Evolutionary conservation across 768 basidiomycete genomes (phyloP).

Genomic region (Kwoniella newhampshirensis): DNA sequence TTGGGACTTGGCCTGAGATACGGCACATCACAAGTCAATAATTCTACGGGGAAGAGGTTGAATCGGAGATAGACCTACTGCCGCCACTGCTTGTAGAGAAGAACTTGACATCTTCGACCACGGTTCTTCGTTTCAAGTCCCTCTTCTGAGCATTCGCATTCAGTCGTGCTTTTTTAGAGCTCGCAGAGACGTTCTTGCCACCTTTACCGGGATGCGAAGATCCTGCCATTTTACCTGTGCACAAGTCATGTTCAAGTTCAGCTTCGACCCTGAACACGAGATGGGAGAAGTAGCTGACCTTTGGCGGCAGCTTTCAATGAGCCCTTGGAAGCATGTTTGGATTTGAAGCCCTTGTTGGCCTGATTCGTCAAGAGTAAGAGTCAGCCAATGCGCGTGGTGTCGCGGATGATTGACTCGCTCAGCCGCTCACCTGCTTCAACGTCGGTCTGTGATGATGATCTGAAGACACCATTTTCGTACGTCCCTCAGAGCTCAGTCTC

Average conservation of each 20-base stretch:
- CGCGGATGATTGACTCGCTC: no score
- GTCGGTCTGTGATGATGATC: conserved; percentile 73
- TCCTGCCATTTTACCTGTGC: conserved; percentile 59
- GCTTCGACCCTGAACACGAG: neutral
- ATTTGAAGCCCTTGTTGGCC: conserved; percentile 92
- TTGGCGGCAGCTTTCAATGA: conserved; percentile 80
- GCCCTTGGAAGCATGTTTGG: conserved; percentile 82
- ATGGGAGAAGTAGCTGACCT: conserved; percentile 58
- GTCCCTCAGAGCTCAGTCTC: neutral
- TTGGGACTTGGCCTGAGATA: conserved; percentile 60
- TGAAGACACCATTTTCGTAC: conserved; percentile 17
- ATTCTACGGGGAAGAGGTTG: conserved; percentile 58
- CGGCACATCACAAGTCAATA: conserved; percentile 63
- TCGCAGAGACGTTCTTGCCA: conserved; percentile 56
- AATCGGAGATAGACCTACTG: conserved; percentile 61
- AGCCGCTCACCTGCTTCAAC: conserved; percentile 77
- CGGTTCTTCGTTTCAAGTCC: conserved; percentile 75
- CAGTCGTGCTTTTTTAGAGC: conserved; percentile 44
- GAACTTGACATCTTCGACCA: conserved; percentile 76
- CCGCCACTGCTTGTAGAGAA: conserved; percentile 48
- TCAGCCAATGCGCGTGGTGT: no score
- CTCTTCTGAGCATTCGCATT: conserved; percentile 61
- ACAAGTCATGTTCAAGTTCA: neutral
- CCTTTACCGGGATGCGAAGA: conserved; percentile 33
- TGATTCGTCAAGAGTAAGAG: conserved; percentile 47